Evolutionary conservation across 139 green algal species (phyloP).

Genomic region (Asterochloris sp.): DNA sequence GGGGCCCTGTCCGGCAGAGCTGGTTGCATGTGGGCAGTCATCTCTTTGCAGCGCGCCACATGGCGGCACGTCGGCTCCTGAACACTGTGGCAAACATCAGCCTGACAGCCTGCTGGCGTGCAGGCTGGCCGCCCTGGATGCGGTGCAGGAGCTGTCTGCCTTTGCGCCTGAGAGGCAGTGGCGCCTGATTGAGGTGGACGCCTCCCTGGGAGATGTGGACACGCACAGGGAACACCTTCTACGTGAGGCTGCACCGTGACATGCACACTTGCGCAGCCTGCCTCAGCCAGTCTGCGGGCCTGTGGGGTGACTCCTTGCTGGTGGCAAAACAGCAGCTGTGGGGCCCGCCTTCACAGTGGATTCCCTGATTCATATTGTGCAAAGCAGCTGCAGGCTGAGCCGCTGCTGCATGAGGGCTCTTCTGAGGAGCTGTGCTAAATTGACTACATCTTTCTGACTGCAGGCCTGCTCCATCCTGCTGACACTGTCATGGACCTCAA

Average conservation of each 20-base stretch:
- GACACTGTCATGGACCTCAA: conserved; percentile 95
- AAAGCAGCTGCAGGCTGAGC: not conserved
- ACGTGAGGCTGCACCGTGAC: not conserved
- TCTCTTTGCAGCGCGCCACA: conserved; percentile 25
- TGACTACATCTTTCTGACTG: not conserved
- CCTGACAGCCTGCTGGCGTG: conserved; percentile 16
- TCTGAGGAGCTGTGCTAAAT: too few relatives aligned
- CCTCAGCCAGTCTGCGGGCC: too few relatives aligned
- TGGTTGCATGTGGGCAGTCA: conserved; percentile 16
- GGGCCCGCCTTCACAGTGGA: too few relatives aligned
- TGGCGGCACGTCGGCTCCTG: too few relatives aligned
- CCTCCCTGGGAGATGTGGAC: conserved; percentile 66
- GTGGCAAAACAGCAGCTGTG: too few relatives aligned
- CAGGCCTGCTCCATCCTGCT: conserved; percentile 70
- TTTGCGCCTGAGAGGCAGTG: conserved; percentile 58
- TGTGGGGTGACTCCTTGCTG: too few relatives aligned
- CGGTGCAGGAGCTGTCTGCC: conserved; percentile 58
- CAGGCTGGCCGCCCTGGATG: conserved; percentile 57
- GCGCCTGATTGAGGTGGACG: conserved; percentile 82
- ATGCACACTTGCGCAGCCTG: too few relatives aligned
- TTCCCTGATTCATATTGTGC: not conserved
- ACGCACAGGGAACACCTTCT: conserved; percentile 46
- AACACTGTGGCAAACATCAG: conserved; percentile 6
- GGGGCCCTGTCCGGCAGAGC: too few relatives aligned
- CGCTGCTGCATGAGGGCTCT: too few relatives aligned